Conservation (phyloP, 352 stramenopile genomes). For the Pythium brassicae region DNA sequence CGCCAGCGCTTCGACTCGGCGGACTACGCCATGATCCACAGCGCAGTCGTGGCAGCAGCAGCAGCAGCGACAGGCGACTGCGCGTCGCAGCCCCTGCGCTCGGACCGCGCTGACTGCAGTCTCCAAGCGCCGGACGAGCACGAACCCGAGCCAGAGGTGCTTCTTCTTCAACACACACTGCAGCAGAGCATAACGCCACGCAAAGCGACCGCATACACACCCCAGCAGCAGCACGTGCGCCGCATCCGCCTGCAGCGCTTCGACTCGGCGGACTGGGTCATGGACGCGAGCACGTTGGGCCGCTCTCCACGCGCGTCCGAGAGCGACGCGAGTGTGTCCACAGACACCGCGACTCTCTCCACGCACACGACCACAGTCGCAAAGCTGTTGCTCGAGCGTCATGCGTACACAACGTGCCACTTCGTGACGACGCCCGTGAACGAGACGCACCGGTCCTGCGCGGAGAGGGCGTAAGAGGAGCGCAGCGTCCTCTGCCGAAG, state of each 20-base stretch:
- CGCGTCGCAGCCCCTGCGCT: not conserved
- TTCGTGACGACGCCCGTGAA: constrained; percentile 33
- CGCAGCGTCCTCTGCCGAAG: no score
- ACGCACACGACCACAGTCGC: constrained; percentile 22
- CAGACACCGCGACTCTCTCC: not conserved
- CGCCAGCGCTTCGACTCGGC: constrained; percentile 76
- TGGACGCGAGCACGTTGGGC: constrained; percentile 19
- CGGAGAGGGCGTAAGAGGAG: constrained; percentile 23
- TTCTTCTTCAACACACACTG: not conserved
- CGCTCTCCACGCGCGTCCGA: constrained; percentile 1
- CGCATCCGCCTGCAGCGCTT: constrained; percentile 64
- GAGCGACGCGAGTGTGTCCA: not conserved
- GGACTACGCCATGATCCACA: constrained; percentile 53
- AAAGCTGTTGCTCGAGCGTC: constrained; percentile 55
- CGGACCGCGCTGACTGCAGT: not conserved
- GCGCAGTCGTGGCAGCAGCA: not conserved
- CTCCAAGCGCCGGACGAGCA: not conserved
- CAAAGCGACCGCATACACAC: constrained; percentile 3
- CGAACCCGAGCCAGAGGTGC: constrained; percentile 11
- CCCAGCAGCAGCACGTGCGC: constrained; percentile 33
- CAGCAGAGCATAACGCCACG: not conserved
- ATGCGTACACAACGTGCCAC: constrained; percentile 46
- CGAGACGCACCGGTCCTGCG: constrained; percentile 15
- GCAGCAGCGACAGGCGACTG: not conserved
- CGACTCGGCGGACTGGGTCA: constrained; percentile 68